phyloP scores from a whole-genome alignment of 148 eudicot genomes.

The Fagopyrum homotropicum region DNA sequence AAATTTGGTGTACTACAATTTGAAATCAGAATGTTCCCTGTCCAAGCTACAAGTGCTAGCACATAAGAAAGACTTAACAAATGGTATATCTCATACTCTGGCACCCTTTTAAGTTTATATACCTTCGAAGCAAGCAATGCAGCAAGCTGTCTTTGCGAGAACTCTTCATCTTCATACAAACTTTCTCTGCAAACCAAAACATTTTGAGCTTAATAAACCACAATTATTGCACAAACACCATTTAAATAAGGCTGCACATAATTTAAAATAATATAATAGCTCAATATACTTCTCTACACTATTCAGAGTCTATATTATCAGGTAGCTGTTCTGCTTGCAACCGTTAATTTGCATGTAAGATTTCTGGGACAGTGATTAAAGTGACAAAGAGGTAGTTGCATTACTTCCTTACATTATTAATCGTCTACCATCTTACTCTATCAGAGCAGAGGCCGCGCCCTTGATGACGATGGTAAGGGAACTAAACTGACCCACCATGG shows the following conservation, averaged over 20 bases:
- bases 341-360: too few relatives aligned
- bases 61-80: background rate
- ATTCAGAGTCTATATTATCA: too few relatives aligned
- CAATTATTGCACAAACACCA: background rate
- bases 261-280: background rate
- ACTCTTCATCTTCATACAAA: slow-evolving; percentile 91
- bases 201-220: background rate
- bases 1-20: background rate
- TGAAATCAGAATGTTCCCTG: background rate
- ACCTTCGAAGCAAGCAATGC: slow-evolving; percentile 95
- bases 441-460: background rate
- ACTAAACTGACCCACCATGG: too few relatives aligned
- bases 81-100: background rate
- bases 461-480: too few relatives aligned
- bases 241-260: too few relatives aligned
- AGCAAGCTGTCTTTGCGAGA: slow-evolving; percentile 70
- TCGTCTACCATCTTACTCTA: background rate
- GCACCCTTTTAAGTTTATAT: slow-evolving; percentile 7
- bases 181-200: slow-evolving; percentile 59
- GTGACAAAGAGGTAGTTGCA: too few relatives aligned
- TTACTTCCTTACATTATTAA: too few relatives aligned
- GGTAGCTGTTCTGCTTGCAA: too few relatives aligned
- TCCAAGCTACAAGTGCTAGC: background rate
- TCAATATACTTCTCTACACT: too few relatives aligned
- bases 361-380: too few relatives aligned